Evolutionary conservation across 495 filamentous ascomycete genomes (phyloP).

Genomic region (Trichodelitschia bisporula): DNA sequence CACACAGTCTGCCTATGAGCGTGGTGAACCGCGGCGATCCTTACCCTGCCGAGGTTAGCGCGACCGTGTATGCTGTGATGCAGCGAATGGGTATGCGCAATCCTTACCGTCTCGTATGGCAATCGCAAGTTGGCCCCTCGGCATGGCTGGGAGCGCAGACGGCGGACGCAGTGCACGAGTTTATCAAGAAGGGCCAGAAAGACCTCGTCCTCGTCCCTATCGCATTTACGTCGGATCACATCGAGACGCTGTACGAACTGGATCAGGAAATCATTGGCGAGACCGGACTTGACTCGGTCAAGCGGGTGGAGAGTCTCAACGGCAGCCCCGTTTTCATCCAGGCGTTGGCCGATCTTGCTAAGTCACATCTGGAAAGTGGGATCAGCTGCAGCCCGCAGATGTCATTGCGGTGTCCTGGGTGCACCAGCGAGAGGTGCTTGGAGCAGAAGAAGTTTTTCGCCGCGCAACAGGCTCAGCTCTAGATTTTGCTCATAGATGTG

Average conservation of each 20-base stretch:
- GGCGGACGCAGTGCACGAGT: slow-evolving; percentile 59
- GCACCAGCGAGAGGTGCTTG: slow-evolving; percentile 68
- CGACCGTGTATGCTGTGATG: slow-evolving; percentile 96
- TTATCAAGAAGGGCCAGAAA: slow-evolving; percentile 73
- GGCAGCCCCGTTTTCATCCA: slow-evolving; percentile 78
- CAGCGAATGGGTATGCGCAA: slow-evolving; percentile 63
- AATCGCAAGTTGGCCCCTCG: slow-evolving; percentile 87
- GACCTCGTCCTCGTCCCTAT: slow-evolving; percentile 86
- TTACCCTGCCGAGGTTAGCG: slow-evolving; percentile 89
- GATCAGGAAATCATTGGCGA: slow-evolving; percentile 91
- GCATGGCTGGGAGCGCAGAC: slow-evolving; percentile 96
- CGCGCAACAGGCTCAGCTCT: no score
- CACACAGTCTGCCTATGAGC: slow-evolving; percentile 88
- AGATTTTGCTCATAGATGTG: no score
- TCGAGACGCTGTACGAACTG: slow-evolving; percentile 89
- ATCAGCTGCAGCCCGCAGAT: slow-evolving; percentile 56
- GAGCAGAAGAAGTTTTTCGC: slow-evolving; percentile 84
- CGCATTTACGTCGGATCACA: slow-evolving; percentile 95
- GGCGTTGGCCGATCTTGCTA: slow-evolving; percentile 70
- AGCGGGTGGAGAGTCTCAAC: slow-evolving; percentile 83
- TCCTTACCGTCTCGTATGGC: slow-evolving; percentile 86
- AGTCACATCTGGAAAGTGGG: slow-evolving; percentile 46
- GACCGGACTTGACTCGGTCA: slow-evolving; percentile 53
- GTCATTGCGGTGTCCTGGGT: slow-evolving; percentile 79
- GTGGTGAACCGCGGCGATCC: slow-evolving; percentile 91